Percentiles rank a stretch among this genome's conserved stretches.
phyloP scores from a whole-genome alignment of 2,329 filamentous ascomycete genomes.

The Microdochium bolleyi region DNA sequence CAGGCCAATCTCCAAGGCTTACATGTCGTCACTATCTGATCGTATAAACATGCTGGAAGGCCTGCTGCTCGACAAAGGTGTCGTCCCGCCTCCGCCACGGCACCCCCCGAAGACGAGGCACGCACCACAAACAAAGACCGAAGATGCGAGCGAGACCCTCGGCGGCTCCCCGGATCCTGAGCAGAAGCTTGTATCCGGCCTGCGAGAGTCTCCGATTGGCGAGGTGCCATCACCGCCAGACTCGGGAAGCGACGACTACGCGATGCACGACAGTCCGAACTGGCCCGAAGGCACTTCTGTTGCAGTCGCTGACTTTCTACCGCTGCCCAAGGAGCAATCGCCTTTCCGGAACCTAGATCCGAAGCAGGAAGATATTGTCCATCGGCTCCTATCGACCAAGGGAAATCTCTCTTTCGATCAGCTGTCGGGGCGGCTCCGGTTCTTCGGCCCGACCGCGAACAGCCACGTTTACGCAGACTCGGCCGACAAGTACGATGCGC shows the following conservation, averaged over 20 bases:
- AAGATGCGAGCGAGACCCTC: conserved; percentile 3
- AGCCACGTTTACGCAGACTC: conserved; percentile 39
- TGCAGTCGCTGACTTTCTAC: conserved; percentile 4
- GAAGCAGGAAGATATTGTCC: conserved; percentile 38
- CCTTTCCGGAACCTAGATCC: conserved; percentile 27
- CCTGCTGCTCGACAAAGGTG: conserved; percentile 41
- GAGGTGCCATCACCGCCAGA: conserved; percentile 21
- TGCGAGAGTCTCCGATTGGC: conserved; percentile 2
- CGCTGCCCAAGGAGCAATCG: conserved; percentile 19
- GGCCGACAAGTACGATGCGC: conserved; percentile 21
- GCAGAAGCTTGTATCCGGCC: neutral
- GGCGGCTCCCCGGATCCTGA: neutral
- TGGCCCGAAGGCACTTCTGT: neutral
- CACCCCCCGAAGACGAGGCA: conserved; percentile 45
- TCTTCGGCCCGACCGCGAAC: conserved; percentile 46
- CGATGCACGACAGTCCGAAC: conserved; percentile 12
- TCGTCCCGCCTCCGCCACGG: conserved; percentile 38
- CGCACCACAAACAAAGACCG: conserved; percentile 12
- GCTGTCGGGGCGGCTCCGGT: conserved; percentile 38
- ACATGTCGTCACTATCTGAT: conserved; percentile 48
- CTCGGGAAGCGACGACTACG: conserved; percentile 22
- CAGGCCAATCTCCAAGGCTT: conserved; percentile 49
- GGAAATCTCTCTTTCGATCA: conserved; percentile 44
- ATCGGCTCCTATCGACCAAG: conserved; percentile 37
- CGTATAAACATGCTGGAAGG: conserved; percentile 42